These are phyloP conservation scores for Boletellus sp. DNA, from an alignment of 768 basidiomycete species.

Conservation along the genomic window DNA sequence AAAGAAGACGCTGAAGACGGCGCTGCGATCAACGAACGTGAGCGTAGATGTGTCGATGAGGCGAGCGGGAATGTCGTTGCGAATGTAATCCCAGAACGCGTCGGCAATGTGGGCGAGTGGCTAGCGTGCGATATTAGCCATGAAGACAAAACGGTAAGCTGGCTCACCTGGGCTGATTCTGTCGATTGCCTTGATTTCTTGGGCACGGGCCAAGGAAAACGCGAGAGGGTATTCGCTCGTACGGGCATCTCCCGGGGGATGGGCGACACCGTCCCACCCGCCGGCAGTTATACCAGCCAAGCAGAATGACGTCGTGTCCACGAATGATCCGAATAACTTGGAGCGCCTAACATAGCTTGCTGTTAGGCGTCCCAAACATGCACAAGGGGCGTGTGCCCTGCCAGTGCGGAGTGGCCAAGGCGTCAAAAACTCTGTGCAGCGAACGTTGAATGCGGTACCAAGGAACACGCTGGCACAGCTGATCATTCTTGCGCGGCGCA, in stretches of 20 bases:
- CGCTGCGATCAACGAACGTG: constrained; percentile 21
- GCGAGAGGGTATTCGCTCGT: neutral
- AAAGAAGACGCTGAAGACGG: constrained; percentile 17
- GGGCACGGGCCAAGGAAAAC: constrained; percentile 1
- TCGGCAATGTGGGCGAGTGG: constrained; percentile 2
- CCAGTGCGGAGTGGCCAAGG: neutral
- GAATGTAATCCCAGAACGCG: constrained; percentile 20
- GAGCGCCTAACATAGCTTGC: neutral
- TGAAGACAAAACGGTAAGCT: neutral
- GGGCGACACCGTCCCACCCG: neutral
- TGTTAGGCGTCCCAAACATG: constrained; percentile 1
- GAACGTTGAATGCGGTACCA: neutral
- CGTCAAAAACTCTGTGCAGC: neutral
- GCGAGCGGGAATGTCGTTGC: constrained; percentile 25
- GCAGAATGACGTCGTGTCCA: neutral
- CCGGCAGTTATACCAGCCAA: constrained; percentile 5
- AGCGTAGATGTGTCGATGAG: constrained; percentile 22
- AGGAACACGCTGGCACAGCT: neutral
- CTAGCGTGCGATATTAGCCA: constrained; percentile 2
- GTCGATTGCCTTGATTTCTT: neutral
- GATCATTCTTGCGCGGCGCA: no score
- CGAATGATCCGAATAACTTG: neutral
- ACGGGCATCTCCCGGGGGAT: neutral
- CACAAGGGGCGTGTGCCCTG: neutral
- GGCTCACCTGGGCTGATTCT: constrained; percentile 3